Conservation (phyloP, 2,329 filamentous ascomycete species). For the Conoideocrella luteorostrata region DNA sequence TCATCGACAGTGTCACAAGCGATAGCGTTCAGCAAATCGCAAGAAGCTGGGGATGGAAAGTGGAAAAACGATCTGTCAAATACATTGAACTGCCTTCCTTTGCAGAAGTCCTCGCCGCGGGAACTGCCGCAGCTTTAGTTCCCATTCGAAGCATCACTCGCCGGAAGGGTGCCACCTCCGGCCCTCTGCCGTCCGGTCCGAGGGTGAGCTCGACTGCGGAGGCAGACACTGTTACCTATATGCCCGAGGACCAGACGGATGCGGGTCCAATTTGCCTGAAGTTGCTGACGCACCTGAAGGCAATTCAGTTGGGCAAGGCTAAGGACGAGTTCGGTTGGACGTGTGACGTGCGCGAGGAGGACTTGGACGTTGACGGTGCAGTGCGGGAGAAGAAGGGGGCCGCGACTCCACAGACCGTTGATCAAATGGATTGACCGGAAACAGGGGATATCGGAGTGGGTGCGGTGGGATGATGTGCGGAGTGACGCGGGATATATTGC, state of each 20-base stretch:
- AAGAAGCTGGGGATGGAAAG: slow-evolving; percentile 72
- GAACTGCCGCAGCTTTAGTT: slow-evolving; percentile 85
- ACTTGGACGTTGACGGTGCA: slow-evolving; percentile 34
- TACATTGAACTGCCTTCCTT: slow-evolving; percentile 50
- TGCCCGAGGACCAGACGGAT: slow-evolving; percentile 52
- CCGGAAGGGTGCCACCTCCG: slow-evolving; percentile 26
- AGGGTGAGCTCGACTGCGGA: slow-evolving; percentile 31
- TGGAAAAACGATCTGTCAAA: slow-evolving; percentile 68
- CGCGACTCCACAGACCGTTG: slow-evolving; percentile 21
- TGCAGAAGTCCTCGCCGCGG: slow-evolving; percentile 79
- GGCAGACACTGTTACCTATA: slow-evolving; percentile 48
- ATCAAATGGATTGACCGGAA: slow-evolving; percentile 29
- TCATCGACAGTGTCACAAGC: slow-evolving; percentile 82
- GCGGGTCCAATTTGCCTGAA: slow-evolving; percentile 67
- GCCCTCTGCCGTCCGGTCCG: slow-evolving; percentile 25
- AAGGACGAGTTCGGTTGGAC: slow-evolving; percentile 75
- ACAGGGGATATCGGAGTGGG: too few species aligned
- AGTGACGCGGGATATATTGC: too few species aligned
- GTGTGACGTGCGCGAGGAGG: slow-evolving; percentile 36
- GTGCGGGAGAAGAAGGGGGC: slow-evolving; percentile 13
- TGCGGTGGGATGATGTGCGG: background rate
- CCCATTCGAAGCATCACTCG: slow-evolving; percentile 88
- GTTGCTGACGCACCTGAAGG: slow-evolving; percentile 71
- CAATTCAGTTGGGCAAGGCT: slow-evolving; percentile 75
- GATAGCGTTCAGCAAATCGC: slow-evolving; percentile 73